phyloP scores from a whole-genome alignment of 163 green algal genomes.

The Chlamydomonas reinhardtii region DNA sequence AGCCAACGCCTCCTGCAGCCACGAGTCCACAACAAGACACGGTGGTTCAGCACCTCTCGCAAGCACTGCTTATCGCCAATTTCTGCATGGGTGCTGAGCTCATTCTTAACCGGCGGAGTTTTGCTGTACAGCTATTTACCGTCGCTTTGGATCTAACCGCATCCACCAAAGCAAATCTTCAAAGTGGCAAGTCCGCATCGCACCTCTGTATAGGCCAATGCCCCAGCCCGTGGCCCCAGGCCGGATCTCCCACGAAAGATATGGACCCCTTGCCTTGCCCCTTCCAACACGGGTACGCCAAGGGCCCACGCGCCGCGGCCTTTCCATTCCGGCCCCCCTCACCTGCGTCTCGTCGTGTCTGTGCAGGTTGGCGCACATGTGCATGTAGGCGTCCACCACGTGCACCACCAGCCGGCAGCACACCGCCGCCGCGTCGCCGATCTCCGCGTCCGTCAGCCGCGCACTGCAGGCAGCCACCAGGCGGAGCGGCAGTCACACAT shows the following conservation, averaged over 20 bases:
- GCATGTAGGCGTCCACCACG: slow-evolving; percentile 43
- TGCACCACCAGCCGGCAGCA: slow-evolving; percentile 32
- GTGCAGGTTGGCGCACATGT: slow-evolving; percentile 48
- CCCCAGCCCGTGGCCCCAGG: no score
- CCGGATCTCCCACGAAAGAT: no score
- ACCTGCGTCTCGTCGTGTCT: slow-evolving; percentile 16
- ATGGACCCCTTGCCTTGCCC: no score
- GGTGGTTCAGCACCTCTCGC: no score
- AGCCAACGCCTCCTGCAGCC: slow-evolving; percentile 13
- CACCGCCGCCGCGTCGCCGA: slow-evolving; percentile 32
- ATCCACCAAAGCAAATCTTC: neutral
- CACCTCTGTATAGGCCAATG: neutral
- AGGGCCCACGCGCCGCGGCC: no score
- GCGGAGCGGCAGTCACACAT: no score
- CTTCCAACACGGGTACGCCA: no score
- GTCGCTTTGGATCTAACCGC: no score
- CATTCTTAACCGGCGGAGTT: no score
- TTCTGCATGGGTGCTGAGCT: no score
- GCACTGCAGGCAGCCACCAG: neutral
- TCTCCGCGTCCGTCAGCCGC: slow-evolving; percentile 32
- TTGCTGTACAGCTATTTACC: no score
- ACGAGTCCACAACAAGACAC: neutral
- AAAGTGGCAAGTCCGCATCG: neutral
- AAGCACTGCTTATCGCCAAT: no score
- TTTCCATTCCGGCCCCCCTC: neutral